Evolutionary conservation across 805 yeast genomes (phyloP).

Genomic region (Lipomyces starkeyi): DNA sequence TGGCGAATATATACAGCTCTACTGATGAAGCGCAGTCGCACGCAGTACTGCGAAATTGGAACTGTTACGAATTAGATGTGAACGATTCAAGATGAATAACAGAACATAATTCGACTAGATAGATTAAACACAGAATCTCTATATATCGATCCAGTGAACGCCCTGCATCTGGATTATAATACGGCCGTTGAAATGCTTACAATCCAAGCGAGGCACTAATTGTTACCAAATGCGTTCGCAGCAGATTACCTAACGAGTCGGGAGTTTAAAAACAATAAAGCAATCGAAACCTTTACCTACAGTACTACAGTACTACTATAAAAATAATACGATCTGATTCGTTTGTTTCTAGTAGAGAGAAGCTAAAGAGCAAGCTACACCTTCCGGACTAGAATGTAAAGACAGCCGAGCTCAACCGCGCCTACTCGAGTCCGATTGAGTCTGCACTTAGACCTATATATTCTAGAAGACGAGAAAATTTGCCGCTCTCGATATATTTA

Average conservation of each 20-base stretch:
- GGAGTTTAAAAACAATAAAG: not conserved
- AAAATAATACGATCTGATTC: not conserved
- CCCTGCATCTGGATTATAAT: not conserved
- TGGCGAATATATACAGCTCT: not conserved
- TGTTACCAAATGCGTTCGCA: not conserved
- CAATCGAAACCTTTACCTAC: not conserved
- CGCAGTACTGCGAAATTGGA: not conserved
- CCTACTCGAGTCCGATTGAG: not conserved
- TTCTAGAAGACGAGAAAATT: not conserved
- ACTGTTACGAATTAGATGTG: conserved; percentile 3
- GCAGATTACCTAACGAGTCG: not conserved
- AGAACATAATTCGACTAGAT: not conserved
- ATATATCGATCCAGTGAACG: not conserved
- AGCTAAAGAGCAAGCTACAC: not conserved
- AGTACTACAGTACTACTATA: conserved; percentile 2
- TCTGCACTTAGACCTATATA: not conserved
- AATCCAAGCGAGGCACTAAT: not conserved
- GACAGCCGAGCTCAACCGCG: not conserved
- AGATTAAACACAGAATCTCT: not conserved
- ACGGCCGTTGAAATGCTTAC: not conserved
- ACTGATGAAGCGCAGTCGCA: not conserved
- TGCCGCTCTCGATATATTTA: not conserved
- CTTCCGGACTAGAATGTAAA: not conserved
- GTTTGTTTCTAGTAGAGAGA: not conserved
- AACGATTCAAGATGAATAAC: not conserved